Conservation (phyloP, 2,329 filamentous ascomycete species). For the Botrytis deweyae region DNA sequence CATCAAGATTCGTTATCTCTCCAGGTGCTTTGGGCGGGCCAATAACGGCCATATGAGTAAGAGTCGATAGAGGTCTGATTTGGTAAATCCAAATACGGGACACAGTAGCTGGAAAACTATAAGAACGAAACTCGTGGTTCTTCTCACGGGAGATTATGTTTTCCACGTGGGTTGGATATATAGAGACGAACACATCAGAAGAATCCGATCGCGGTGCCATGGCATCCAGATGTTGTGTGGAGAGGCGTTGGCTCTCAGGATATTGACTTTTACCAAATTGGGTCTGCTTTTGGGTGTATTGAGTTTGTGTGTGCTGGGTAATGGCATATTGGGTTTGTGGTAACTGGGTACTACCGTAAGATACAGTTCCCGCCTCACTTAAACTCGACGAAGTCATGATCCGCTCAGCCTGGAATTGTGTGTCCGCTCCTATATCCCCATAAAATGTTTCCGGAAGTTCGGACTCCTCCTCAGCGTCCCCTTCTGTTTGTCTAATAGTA, state of each 20-base stretch:
- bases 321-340: constrained; percentile 7
- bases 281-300: background rate
- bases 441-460: constrained; percentile 34
- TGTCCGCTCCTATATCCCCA: constrained; percentile 35
- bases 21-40: constrained; percentile 48
- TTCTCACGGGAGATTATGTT: constrained; percentile 51
- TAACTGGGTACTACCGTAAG: constrained; percentile 23
- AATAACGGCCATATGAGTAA: constrained; percentile 61
- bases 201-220: constrained; percentile 50
- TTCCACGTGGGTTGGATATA: constrained; percentile 48
- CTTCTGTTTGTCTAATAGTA: background rate
- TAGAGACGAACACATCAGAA: constrained; percentile 55
- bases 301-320: constrained; percentile 10
- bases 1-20: constrained; percentile 47
- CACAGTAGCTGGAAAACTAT: constrained; percentile 54
- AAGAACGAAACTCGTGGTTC: constrained; percentile 56
- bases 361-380: background rate
- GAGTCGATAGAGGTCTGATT: constrained; percentile 46
- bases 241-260: constrained; percentile 52
- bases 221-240: constrained; percentile 48
- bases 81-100: constrained; percentile 63
- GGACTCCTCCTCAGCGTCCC: background rate
- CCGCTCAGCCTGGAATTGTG: constrained; percentile 30
- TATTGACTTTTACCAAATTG: constrained; percentile 30
- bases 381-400: constrained; percentile 21